Evolutionary conservation across 352 stramenopile species (phyloP).

Genomic region (Phytophthora palmivora): DNA sequence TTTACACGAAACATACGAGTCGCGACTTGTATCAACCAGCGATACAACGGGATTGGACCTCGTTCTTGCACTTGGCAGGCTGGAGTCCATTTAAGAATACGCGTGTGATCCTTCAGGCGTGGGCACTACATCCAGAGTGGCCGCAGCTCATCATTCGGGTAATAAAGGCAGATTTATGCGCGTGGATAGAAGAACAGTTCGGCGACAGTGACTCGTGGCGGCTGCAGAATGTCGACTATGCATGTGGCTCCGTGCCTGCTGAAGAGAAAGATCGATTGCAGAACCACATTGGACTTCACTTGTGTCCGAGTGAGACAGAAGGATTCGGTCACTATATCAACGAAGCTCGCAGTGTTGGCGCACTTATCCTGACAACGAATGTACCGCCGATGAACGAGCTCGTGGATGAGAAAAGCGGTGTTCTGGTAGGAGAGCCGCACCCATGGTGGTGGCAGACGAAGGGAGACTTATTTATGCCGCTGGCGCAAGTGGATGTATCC

Average conservation of each 20-base stretch:
- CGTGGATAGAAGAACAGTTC: conserved; percentile 71
- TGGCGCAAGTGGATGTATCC: conserved; percentile 63
- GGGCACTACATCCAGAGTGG: conserved; percentile 78
- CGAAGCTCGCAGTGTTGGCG: conserved; percentile 75
- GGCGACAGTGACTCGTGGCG: conserved; percentile 51
- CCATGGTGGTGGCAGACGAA: conserved; percentile 86
- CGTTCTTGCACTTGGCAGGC: conserved; percentile 74
- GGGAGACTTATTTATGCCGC: conserved; percentile 85
- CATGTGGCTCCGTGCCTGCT: conserved; percentile 62
- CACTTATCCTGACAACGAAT: conserved; percentile 79
- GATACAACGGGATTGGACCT: conserved; percentile 72
- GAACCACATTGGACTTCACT: conserved; percentile 78
- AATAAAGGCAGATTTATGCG: conserved; percentile 68
- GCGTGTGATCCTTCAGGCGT: conserved; percentile 71
- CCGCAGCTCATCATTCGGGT: conserved; percentile 74
- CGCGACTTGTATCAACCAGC: conserved; percentile 65
- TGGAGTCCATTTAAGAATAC: conserved; percentile 86
- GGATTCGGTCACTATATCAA: conserved; percentile 90
- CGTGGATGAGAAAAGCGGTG: conserved; percentile 71
- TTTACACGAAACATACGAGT: conserved; percentile 88
- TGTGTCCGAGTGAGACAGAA: conserved; percentile 81
- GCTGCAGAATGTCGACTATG: conserved; percentile 81
- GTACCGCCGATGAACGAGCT: conserved; percentile 89
- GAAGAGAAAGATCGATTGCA: conserved; percentile 70
- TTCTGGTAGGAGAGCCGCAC: conserved; percentile 65